Base-by-base conservation (phyloP, 2,329 filamentous ascomycete species). In the Xylariaceae sp. region DNA sequence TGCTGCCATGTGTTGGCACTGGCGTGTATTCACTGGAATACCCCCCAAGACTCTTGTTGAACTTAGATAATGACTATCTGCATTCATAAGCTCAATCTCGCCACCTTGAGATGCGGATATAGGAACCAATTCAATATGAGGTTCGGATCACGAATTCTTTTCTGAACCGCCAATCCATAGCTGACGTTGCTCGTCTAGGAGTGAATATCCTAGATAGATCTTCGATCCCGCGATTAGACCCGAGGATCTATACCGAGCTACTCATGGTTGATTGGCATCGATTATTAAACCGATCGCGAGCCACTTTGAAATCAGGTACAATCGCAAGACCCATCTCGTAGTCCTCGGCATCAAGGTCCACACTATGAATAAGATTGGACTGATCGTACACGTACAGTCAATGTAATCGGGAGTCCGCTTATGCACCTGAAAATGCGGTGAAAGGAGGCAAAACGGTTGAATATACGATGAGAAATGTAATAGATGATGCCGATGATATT, bases 381-480 rank as follows among this genome's bases (percentile, higher is more conserved):
- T 23, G 19, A 47, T 21, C 44, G 47, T 49, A 29, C 44, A 20
- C 41, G 44, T 44, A 46, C 29, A 19, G n/a, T n/a, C 20, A 9
- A 20, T n/a, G 29, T 16, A 37, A 10, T 32, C 29, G 21, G 43
- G 19, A 21, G 23, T 20, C 37, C 53, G 47, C 43, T 41, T 46
- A 21, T 49, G 20, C 48, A 48, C n/a, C 26, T 20, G 44, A 52
- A 57, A 52, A 45, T 56, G 52, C 57, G 54, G 60, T 62, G 54
- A 60, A 52, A 26, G 37, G 60, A 60, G 60, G 60, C 57, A 56
- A 62, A 56, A 60, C 46, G 20, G 48, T 46, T n/a, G 21, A 44
- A 46, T 18, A 48, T 40, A 29, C 51, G 21, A 44, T 6, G 37
- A 14, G 26, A 26, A n/a, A 21, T 14, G 26, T 12, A 37, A 44